Conservation (phyloP, 371 early-diverging fungal genomes). For the Mucor piriformis region DNA sequence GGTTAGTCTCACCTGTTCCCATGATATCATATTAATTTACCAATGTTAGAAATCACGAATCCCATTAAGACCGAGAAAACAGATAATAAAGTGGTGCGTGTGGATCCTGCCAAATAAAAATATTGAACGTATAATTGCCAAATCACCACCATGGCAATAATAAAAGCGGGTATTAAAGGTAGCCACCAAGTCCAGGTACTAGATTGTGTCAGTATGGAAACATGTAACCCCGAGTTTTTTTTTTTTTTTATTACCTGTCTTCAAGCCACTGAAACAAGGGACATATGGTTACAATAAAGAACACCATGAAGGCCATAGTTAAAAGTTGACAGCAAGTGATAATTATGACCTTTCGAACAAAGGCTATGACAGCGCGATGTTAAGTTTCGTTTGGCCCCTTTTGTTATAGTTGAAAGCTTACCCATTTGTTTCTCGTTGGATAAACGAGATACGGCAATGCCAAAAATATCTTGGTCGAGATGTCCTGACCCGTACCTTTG, state of each 20-base stretch:
- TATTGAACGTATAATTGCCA: constrained; percentile 27
- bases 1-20: background rate
- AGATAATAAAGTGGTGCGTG: constrained; percentile 4
- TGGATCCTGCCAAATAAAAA: constrained; percentile 10
- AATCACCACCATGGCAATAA: constrained; percentile 10
- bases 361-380: constrained; percentile 1
- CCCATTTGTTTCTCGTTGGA: constrained; percentile 22
- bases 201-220: too few relatives aligned
- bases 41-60: constrained; percentile 14
- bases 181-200: constrained; percentile 28
- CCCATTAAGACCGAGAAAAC: constrained; percentile 6
- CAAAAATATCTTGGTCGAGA: constrained; percentile 31
- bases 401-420: background rate
- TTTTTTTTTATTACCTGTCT: constrained; percentile 25
- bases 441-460: constrained; percentile 28
- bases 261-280: constrained; percentile 29
- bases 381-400: too few relatives aligned
- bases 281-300: constrained; percentile 20
- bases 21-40: too few relatives aligned
- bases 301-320: constrained; percentile 35
- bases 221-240: too few relatives aligned
- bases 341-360: constrained; percentile 23
- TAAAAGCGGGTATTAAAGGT: constrained; percentile 11
- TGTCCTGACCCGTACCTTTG: constrained; percentile 27
- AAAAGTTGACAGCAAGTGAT: constrained; percentile 62